Evolutionary conservation across 2,329 filamentous ascomycete genomes (phyloP), one percentile per base, ranked within the genome.

Genomic region (Cladophialophora immunda): DNA sequence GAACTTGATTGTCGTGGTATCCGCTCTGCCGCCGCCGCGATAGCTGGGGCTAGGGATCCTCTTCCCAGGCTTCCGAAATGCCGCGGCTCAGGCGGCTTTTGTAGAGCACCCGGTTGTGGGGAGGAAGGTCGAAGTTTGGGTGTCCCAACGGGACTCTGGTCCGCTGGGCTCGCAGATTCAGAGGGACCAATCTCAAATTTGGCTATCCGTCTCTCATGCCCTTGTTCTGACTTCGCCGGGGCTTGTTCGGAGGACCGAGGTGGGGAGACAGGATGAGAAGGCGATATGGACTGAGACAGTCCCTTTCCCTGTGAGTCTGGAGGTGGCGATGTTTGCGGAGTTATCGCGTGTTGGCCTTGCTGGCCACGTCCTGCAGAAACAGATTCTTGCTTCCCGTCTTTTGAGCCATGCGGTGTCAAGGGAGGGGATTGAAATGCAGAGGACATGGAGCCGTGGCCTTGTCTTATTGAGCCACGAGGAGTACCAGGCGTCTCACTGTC

Each of bases 341-440:
- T 87, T 76, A 87, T 84, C 22, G 77, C 74, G 11, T 75, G 68
- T 27, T 47, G 73, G 72, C 59, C 71, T 70, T 58, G 72, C 71
- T 64, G 78, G 73, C 67, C 77, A 79, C 65, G 76, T 73, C 76
- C 74, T 66, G 75, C 70, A 41, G 75, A 75, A 19, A 60, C 53
- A 55, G 75, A 76, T 61, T 72, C 74, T 65, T 73, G 70, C 71
- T 76, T 77, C 60, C 74, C 83, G 75, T 88, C 88, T 70, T 84
- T 82, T 52, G 92, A 94, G 59, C 89, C 93, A 62, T 93, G 89
- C 19, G 94, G 94, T 13, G 94, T 97, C 60, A 98, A 85, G 50
- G 93, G 93, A 71, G 94, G 94, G 11, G 94, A 97, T 73, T 94
- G 91, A 81, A 96, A 87, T 65, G 90, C 87, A 66, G 89, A 88